These are phyloP conservation scores for Globisporangium paddicum DNA, from an alignment of 352 stramenopile species.

Conservation along the genomic window DNA sequence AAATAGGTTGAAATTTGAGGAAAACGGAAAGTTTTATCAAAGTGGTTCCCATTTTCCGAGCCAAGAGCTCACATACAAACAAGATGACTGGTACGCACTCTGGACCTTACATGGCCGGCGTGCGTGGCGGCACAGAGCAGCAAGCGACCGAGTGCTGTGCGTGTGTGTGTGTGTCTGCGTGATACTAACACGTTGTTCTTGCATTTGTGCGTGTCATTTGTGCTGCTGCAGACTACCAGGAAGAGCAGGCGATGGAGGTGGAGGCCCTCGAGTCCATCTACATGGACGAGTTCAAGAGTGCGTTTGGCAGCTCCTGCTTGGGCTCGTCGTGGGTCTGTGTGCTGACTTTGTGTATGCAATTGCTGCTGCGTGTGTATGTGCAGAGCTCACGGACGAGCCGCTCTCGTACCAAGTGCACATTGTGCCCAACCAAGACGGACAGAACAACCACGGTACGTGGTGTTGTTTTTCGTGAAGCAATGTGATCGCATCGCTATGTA, in stretches of 20 bases:
- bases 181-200: conserved; percentile 3
- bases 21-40: too few relatives aligned
- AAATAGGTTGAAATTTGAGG: too few relatives aligned
- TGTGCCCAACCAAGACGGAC: conserved; percentile 79
- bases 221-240: conserved; percentile 65
- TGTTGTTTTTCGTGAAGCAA: background rate
- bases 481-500: background rate
- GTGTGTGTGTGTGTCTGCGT: background rate
- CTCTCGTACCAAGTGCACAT: conserved; percentile 74
- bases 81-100: conserved; percentile 59
- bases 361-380: background rate
- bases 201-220: background rate
- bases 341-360: background rate
- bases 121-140: background rate
- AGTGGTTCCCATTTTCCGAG: too few relatives aligned
- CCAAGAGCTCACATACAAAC: conserved; percentile 18
- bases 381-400: conserved; percentile 76
- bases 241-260: conserved; percentile 88
- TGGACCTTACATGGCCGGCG: background rate
- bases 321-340: background rate
- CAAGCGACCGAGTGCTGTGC: background rate
- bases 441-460: conserved; percentile 71
- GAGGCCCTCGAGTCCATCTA: conserved; percentile 88
- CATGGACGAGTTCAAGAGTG: conserved; percentile 88
- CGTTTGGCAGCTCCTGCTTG: conserved; percentile 8